phyloP scores from a whole-genome alignment of 2,329 filamentous ascomycete species.

The Hortaea werneckii region DNA sequence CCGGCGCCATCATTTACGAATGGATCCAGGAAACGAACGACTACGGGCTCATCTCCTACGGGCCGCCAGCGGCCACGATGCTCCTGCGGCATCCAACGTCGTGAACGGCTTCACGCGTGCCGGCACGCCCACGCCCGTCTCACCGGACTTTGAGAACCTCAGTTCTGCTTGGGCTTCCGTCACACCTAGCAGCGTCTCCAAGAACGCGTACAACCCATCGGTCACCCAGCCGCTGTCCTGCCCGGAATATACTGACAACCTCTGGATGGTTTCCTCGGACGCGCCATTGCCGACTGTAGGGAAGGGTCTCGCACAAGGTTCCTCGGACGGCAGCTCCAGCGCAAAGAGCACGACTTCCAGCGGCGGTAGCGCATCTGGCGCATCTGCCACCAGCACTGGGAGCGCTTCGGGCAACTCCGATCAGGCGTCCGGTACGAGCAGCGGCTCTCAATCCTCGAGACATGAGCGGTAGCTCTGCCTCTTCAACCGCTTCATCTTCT shows the following conservation, averaged over 20 bases:
- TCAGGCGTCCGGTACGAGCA: too few species aligned
- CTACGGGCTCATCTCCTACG: constrained; percentile 73
- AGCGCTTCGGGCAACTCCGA: neutral
- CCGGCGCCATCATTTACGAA: constrained; percentile 76
- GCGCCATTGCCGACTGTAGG: constrained; percentile 61
- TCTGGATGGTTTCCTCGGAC: constrained; percentile 65
- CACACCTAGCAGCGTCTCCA: constrained; percentile 57
- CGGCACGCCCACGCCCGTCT: constrained; percentile 62
- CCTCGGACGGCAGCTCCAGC: too few species aligned
- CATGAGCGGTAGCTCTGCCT: neutral
- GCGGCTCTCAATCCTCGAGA: neutral
- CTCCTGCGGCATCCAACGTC: constrained; percentile 27
- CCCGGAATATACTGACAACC: constrained; percentile 55
- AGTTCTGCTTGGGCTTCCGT: constrained; percentile 65
- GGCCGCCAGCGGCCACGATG: constrained; percentile 37
- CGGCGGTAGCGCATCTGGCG: neutral
- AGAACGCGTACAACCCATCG: constrained; percentile 53
- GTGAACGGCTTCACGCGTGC: constrained; percentile 58
- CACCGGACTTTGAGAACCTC: constrained; percentile 70
- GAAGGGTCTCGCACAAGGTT: constrained; percentile 21
- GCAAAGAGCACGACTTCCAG: neutral
- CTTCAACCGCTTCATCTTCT: neutral
- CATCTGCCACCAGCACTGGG: neutral
- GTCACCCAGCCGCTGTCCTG: constrained; percentile 54
- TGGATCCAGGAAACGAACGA: constrained; percentile 79